Base-by-base conservation (phyloP, 2,329 filamentous ascomycete species). In the Ophiosphaerella narmari region DNA sequence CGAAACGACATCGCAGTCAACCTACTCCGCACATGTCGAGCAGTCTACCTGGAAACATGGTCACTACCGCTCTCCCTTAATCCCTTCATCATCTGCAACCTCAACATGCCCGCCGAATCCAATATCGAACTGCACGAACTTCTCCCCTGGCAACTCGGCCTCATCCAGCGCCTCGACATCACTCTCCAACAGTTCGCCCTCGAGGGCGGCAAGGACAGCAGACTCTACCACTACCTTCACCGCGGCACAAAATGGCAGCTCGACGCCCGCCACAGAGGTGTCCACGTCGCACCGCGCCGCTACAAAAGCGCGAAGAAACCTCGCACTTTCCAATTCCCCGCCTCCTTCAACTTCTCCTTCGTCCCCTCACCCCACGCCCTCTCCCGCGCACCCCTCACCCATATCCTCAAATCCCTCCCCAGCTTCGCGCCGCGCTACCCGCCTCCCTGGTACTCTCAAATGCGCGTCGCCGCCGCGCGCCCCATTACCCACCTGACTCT, bases 11-110 rank as follows among this genome's bases (percentile, higher is more conserved):
- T 52, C 1, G 55, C 60, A 6, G n/a, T 47, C 9, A 46, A 50
- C 3, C 43, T 65, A 1, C 53, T 66, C 1, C 24, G 34, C 4
- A 57, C 63, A 7, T 67, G 62, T 41, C 54, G 52, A 11, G 60
- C 57, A 5, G 41, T 65, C 0, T 66, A 65, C 35, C 32, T 61
- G 2, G 64, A 67, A 21, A 60, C 64, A 2, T 65, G 54, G 16
- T 18, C 37, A 0, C 45, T 57, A 1, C 58, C 64, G 2, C 23
- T 60, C 9, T 39, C 36, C 1, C 43, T 65, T 0, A 65, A 65
- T 16, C 31, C 54, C n/a, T 43, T 41, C 12, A 14, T 37, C 18
- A 5, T 41, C 32, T 8, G 43, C 34, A 11, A 23, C 31, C 14
- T 34, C n/a, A 16, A 21, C 43, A 33, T 7, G 33, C 37, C 18